Percentiles rank a stretch among this genome's conserved stretches.
phyloP scores from a whole-genome alignment of 2,329 filamentous ascomycete species.

The Neonectria magnoliae region DNA sequence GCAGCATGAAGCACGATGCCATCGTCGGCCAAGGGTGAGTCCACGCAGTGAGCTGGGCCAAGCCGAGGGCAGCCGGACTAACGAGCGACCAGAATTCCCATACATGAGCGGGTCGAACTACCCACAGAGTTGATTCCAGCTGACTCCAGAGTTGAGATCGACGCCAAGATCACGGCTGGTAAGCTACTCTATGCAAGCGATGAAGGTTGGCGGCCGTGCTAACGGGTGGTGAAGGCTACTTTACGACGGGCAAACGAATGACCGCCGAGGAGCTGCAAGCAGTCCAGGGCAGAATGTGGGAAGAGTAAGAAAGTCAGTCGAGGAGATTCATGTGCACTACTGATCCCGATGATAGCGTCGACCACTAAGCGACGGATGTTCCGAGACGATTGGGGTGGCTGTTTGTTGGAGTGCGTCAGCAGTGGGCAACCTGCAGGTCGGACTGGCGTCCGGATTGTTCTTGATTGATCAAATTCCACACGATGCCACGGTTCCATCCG shows the following conservation, averaged over 20 bases:
- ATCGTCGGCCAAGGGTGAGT: constrained; percentile 82
- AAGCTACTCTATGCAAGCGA: constrained; percentile 47
- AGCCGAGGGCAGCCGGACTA: constrained; percentile 19
- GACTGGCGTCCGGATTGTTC: constrained; percentile 28
- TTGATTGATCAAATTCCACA: constrained; percentile 39
- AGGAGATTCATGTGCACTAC: constrained; percentile 23
- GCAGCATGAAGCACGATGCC: constrained; percentile 88
- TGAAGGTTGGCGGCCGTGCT: constrained; percentile 29
- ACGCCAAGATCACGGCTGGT: constrained; percentile 97
- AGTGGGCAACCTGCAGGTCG: constrained; percentile 36
- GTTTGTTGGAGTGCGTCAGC: constrained; percentile 36
- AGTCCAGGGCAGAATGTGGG: constrained; percentile 91
- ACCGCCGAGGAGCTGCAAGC: constrained; percentile 85
- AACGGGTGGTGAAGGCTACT: constrained; percentile 63
- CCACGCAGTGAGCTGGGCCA: constrained; percentile 6
- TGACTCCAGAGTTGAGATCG: constrained; percentile 97
- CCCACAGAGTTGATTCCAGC: constrained; percentile 94
- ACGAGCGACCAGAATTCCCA: constrained; percentile 71
- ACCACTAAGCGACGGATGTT: constrained; percentile 46
- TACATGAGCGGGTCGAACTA: constrained; percentile 89
- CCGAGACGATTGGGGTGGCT: constrained; percentile 16
- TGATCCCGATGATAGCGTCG: constrained; percentile 49
- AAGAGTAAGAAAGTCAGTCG: constrained; percentile 65
- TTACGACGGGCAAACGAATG: constrained; percentile 91
- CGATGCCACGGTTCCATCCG: constrained; percentile 38